These are phyloP conservation scores for Pseudozyma sp. DNA, from an alignment of 1,284 basidiomycete genomes.

Conservation along the genomic window DNA sequence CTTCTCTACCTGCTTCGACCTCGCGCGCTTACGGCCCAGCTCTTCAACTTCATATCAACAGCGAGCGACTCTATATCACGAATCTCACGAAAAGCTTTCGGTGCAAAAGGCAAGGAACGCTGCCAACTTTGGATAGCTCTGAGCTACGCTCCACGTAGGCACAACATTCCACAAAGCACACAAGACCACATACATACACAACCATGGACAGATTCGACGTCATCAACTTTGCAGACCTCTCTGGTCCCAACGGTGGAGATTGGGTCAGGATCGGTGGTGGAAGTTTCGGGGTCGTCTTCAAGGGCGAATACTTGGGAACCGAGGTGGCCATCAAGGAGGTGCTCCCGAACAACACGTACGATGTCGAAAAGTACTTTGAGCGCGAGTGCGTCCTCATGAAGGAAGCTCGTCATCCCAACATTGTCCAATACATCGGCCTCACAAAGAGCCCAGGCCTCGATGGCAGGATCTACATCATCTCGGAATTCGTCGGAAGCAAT, in stretches of 20 bases:
- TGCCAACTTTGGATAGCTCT: background rate
- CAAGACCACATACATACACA: background rate
- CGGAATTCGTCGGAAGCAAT: slow-evolving; percentile 64
- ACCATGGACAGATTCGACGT: slow-evolving; percentile 64
- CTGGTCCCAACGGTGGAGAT: slow-evolving; percentile 58
- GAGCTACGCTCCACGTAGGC: too few relatives aligned
- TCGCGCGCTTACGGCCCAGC: background rate
- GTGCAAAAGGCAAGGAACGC: too few relatives aligned
- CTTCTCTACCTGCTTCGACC: background rate
- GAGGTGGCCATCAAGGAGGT: slow-evolving; percentile 97
- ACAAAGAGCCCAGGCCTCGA: slow-evolving; percentile 85
- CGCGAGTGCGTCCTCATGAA: slow-evolving; percentile 97
- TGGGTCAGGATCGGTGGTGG: slow-evolving; percentile 64
- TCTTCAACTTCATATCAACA: background rate
- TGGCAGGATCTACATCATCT: slow-evolving; percentile 73
- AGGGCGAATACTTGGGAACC: slow-evolving; percentile 89
- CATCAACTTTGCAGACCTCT: slow-evolving; percentile 63
- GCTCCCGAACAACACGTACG: slow-evolving; percentile 86
- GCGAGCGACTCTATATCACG: background rate
- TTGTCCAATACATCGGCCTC: slow-evolving; percentile 92
- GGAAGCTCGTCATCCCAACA: slow-evolving; percentile 89
- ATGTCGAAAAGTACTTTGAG: slow-evolving; percentile 95
- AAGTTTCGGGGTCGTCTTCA: slow-evolving; percentile 64
- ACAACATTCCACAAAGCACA: background rate
- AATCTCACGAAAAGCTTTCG: slow-evolving; percentile 6